Conservation (phyloP, 345 rosid genomes). For the Salix suchowensis region DNA sequence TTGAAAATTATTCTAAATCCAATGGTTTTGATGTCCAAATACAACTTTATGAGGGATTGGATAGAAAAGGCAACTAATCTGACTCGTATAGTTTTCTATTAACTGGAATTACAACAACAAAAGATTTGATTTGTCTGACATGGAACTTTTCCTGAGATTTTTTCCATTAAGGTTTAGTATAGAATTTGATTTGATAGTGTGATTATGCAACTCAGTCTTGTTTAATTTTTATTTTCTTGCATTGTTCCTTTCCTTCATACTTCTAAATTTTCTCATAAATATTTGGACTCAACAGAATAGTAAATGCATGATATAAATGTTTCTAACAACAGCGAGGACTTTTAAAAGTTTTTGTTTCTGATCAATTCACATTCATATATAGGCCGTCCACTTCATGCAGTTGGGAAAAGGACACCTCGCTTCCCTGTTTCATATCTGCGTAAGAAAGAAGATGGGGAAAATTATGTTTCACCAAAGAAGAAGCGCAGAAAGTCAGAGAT, state of each 20-base stretch:
- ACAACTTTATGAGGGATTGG: neutral
- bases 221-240: neutral
- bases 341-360: constrained; percentile 8
- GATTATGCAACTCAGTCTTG: neutral
- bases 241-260: neutral
- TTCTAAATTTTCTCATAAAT: neutral
- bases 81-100: neutral
- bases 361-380: constrained; percentile 21
- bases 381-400: constrained; percentile 76
- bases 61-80: neutral
- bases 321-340: neutral
- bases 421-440: constrained; percentile 58
- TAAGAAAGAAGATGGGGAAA: constrained; percentile 49
- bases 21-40: neutral
- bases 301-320: neutral
- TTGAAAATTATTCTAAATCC: neutral
- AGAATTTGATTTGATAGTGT: neutral
- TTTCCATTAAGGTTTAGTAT: neutral
- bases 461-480: constrained; percentile 37
- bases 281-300: neutral
- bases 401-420: constrained; percentile 95
- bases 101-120: neutral
- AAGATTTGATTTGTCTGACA: neutral
- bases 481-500: constrained; percentile 44
- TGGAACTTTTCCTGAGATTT: neutral